Evolutionary conservation across 352 stramenopile species (phyloP), one percentile per base, ranked within the genome.

Genomic region (Phytophthora lateralis): DNA sequence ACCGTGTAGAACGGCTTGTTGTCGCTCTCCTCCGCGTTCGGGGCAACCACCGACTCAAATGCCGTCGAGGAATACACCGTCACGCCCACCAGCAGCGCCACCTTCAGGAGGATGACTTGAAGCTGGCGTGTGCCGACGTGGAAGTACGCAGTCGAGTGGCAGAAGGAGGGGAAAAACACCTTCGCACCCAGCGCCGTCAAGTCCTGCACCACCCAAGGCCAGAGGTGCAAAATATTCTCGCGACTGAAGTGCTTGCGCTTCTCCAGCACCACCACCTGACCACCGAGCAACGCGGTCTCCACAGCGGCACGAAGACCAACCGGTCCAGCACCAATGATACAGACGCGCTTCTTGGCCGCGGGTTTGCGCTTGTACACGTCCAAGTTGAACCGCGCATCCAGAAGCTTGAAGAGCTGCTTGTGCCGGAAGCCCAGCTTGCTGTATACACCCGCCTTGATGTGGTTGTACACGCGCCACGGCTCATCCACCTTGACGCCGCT

Each of bases 201-300:
- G 35, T 93, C 85, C 54, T 93, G 81, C 43, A 95, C 86, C 20
- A 93, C 86, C 78, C 81, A 91, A 39, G 83, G 82, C 80, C 84
- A 95, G 69, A 95, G 45, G 38, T 93, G 84, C 39, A 95, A 55
- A 58, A 95, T 93, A 51, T 95, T 93, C 54, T 93, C 85, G 10
- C 86, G 82, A 54, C 66, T 92, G 47, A 95, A 95, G 43, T 78
- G 60, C 60, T 88, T 84, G 12, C 86, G 79, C 77, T 95, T 95
- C 63, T 95, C 86, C 17, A 95, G 55, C 24, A 95, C 73, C 0
- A 91, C 76, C 14, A 93, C 86, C 38, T 92, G 70, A 0, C 75
- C 81, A 27, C 86, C 84, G 4, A 93, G 69, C 20, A 95, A 41
- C 24, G 83, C 81, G 12, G 85, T 63, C 53, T 95, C 86, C 14